A percentile compares a stretch with the other conserved stretches of the same genome.
These are phyloP conservation scores for Cercospora sp. DNA, from an alignment of 2,329 filamentous ascomycete genomes.

Conservation along the genomic window DNA sequence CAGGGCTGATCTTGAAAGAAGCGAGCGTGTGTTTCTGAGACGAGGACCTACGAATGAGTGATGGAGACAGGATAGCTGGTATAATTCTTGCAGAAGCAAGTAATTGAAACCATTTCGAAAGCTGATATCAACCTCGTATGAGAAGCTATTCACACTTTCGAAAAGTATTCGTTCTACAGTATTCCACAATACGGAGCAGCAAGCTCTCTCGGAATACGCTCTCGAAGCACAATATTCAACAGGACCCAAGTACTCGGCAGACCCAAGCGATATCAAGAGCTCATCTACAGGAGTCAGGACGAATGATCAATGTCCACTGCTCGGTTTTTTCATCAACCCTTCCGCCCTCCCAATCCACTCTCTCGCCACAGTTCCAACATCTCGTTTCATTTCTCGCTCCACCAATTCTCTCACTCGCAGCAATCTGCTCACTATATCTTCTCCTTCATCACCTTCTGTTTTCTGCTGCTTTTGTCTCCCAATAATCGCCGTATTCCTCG, in stretches of 20 bases:
- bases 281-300: neutral
- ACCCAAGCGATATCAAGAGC: neutral
- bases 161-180: too few relatives aligned
- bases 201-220: neutral
- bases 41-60: neutral
- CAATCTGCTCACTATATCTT: neutral
- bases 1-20: neutral
- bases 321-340: constrained; percentile 49
- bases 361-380: constrained; percentile 46
- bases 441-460: neutral
- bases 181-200: neutral
- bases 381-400: constrained; percentile 54
- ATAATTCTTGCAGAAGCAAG: neutral
- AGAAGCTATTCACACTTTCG: neutral
- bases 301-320: constrained; percentile 45
- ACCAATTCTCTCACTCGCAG: constrained; percentile 48
- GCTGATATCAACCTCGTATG: neutral
- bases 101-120: neutral
- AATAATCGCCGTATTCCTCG: constrained; percentile 79
- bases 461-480: constrained; percentile 54
- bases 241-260: neutral
- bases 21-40: neutral
- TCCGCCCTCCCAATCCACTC: constrained; percentile 57
- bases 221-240: neutral
- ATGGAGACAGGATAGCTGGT: neutral